These are phyloP conservation scores for Conidiobolus coronatus DNA, from an alignment of 371 early-diverging fungal genomes.

Conservation along the genomic window DNA sequence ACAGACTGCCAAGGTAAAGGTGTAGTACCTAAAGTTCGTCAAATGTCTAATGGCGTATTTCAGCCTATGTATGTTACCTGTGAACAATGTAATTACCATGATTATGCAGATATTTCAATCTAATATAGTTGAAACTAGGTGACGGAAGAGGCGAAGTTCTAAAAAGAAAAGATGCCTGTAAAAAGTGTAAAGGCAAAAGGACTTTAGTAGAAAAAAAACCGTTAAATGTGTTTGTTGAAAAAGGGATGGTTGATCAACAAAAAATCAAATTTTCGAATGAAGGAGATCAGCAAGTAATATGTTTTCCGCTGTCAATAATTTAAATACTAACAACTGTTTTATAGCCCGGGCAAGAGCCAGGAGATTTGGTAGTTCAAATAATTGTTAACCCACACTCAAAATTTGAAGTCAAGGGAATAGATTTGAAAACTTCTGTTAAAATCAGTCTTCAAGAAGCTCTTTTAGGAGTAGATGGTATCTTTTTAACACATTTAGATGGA, in stretches of 20 bases:
- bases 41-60: conserved; percentile 85
- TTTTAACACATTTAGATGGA: conserved; percentile 36
- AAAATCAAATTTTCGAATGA: conserved; percentile 45
- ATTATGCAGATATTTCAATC: no score
- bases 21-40: conserved; percentile 54
- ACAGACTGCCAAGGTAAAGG: conserved; percentile 60
- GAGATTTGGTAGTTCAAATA: conserved; percentile 47
- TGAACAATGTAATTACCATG: conserved; percentile 30
- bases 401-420: conserved; percentile 37
- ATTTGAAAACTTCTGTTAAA: conserved; percentile 29
- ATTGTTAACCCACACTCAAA: conserved; percentile 43
- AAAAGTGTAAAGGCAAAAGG: conserved; percentile 41
- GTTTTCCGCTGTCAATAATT: conserved; percentile 5
- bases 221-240: conserved; percentile 38
- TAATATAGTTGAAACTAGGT: conserved; percentile 3
- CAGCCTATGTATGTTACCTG: conserved; percentile 94
- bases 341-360: conserved; percentile 21
- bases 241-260: conserved; percentile 67
- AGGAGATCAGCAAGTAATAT: conserved; percentile 41
- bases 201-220: conserved; percentile 48
- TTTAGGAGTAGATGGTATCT: conserved; percentile 18
- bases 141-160: conserved; percentile 46
- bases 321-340: not conserved
- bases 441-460: conserved; percentile 36
- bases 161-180: conserved; percentile 41